phyloP scores from a whole-genome alignment of 768 basidiomycete species.

The Xerocomus brunneocitrinus region DNA sequence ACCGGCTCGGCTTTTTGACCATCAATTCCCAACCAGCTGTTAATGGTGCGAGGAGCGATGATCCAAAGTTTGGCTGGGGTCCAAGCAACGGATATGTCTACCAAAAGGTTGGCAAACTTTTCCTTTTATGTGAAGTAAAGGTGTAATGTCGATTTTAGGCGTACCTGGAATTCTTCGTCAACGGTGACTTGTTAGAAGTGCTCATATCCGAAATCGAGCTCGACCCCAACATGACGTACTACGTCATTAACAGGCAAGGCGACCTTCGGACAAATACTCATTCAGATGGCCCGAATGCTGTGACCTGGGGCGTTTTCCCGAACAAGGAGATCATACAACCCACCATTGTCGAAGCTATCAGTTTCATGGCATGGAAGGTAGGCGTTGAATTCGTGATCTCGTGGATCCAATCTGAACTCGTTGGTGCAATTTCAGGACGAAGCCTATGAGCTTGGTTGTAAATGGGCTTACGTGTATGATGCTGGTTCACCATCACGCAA shows the following conservation, averaged over 20 bases:
- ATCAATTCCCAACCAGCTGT: constrained; percentile 98
- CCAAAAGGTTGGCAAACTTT: constrained; percentile 63
- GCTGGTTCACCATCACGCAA: constrained; percentile 67
- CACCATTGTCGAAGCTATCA: constrained; percentile 94
- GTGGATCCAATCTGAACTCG: background rate
- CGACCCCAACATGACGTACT: constrained; percentile 89
- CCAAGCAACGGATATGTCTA: constrained; percentile 92
- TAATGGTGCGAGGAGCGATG: constrained; percentile 80
- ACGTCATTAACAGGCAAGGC: constrained; percentile 93
- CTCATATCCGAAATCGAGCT: constrained; percentile 80
- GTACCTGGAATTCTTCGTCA: constrained; percentile 94
- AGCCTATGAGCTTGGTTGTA: constrained; percentile 85
- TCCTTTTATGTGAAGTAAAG: background rate
- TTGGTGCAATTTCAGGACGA: constrained; percentile 61
- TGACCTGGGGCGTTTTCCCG: constrained; percentile 98
- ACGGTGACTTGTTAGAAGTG: constrained; percentile 62
- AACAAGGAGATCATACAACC: constrained; percentile 96
- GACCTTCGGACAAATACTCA: constrained; percentile 94
- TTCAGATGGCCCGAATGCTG: constrained; percentile 95
- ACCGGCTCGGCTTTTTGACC: constrained; percentile 88
- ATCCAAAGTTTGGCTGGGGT: constrained; percentile 89
- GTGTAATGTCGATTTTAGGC: constrained; percentile 48
- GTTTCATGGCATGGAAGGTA: constrained; percentile 98
- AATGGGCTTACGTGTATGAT: constrained; percentile 90
- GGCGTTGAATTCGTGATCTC: constrained; percentile 12